phyloP scores from a whole-genome alignment of 768 basidiomycete genomes.

The Ramaria sp. region DNA sequence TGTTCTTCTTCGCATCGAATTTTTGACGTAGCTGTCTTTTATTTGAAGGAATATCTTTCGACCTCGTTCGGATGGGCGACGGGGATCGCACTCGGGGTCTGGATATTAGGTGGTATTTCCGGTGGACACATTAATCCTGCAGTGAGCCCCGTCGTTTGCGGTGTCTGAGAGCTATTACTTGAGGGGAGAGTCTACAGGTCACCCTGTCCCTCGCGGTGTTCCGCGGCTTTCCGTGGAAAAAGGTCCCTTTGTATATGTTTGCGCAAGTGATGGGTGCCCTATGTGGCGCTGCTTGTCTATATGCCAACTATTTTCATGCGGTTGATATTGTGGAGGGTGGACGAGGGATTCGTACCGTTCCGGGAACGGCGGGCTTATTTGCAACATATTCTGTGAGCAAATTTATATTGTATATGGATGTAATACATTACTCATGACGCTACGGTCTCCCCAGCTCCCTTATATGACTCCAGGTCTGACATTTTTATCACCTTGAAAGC shows the following conservation, averaged over 20 bases:
- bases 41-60: too few species aligned
- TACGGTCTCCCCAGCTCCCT: slow-evolving; percentile 32
- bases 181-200: slow-evolving; percentile 23
- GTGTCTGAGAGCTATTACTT: neutral
- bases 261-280: slow-evolving; percentile 54
- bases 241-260: slow-evolving; percentile 60
- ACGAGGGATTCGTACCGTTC: slow-evolving; percentile 58
- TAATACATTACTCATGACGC: slow-evolving; percentile 5
- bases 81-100: too few species aligned
- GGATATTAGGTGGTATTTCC: too few species aligned
- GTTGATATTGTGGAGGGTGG: too few species aligned
- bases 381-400: slow-evolving; percentile 49
- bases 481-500: neutral
- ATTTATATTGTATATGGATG: neutral
- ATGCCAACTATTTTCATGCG: too few species aligned
- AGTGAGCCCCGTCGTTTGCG: too few species aligned
- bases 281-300: too few species aligned
- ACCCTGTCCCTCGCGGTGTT: slow-evolving; percentile 61
- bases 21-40: neutral
- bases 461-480: slow-evolving; percentile 14
- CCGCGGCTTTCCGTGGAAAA: slow-evolving; percentile 70
- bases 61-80: too few species aligned
- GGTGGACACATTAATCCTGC: too few species aligned
- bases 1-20: neutral
- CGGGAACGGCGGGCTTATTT: slow-evolving; percentile 53